A percentile compares a stretch with the other conserved stretches of the same genome.
phyloP scores from a whole-genome alignment of 495 filamentous ascomycete species.

The Barbatosphaeria neglecta region DNA sequence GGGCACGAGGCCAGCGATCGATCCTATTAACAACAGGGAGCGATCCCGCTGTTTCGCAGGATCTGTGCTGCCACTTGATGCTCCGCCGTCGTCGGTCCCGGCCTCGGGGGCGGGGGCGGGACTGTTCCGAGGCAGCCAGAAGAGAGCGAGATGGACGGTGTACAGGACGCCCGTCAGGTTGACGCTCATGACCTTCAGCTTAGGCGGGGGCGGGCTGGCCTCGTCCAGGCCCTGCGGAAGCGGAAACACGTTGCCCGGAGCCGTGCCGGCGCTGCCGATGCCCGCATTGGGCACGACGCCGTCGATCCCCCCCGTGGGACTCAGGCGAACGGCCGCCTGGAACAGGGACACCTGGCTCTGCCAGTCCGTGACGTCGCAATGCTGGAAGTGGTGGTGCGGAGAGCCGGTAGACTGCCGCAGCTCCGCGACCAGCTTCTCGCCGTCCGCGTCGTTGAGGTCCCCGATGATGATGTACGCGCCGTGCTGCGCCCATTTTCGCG shows the following conservation, averaged over 20 bases:
- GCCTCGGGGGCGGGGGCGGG: constrained; percentile 11
- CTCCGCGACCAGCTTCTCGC: constrained; percentile 23
- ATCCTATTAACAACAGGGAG: constrained; percentile 43
- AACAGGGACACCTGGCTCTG: constrained; percentile 51
- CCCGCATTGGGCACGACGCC: constrained; percentile 60
- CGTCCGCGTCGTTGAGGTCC: constrained; percentile 28
- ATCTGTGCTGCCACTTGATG: neutral
- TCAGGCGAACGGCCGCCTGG: constrained; percentile 32
- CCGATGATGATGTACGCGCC: constrained; percentile 37
- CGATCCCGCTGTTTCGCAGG: constrained; percentile 19
- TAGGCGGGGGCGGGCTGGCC: constrained; percentile 38
- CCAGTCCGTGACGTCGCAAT: constrained; percentile 45
- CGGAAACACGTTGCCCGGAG: constrained; percentile 20
- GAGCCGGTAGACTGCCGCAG: constrained; percentile 19
- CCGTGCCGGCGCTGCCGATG: constrained; percentile 30
- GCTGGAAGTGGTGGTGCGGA: constrained; percentile 32
- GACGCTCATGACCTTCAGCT: constrained; percentile 41
- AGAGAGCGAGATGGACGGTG: constrained; percentile 51
- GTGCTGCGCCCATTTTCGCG: constrained; percentile 27
- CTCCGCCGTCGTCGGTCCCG: constrained; percentile 15
- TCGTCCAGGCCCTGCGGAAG: constrained; percentile 21
- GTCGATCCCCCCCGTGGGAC: constrained; percentile 46
- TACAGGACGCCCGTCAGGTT: constrained; percentile 54
- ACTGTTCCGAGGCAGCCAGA: constrained; percentile 31
- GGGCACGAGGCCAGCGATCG: constrained; percentile 39